phyloP scores from a whole-genome alignment of 768 basidiomycete species.

The Lactifluus subvellereus region DNA sequence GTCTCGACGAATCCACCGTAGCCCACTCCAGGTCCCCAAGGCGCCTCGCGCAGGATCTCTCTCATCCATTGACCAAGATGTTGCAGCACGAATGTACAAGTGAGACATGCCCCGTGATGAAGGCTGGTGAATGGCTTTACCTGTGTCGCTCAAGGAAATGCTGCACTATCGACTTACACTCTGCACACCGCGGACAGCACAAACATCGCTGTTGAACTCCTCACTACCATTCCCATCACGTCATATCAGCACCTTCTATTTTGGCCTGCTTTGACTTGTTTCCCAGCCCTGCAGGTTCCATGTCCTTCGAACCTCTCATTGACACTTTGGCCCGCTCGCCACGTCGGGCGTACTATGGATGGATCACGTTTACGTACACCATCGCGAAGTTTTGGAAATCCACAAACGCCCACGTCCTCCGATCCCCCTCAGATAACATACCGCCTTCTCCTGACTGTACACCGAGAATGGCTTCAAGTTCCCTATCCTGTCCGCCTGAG shows the following conservation, averaged over 20 bases:
- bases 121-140: slow-evolving; percentile 98
- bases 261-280: slow-evolving; percentile 6
- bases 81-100: slow-evolving; percentile 86
- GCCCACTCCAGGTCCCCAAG: slow-evolving; percentile 34
- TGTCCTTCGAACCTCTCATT: slow-evolving; percentile 71
- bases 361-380: slow-evolving; percentile 93
- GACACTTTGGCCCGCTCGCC: slow-evolving; percentile 90
- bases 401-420: too few relatives aligned
- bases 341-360: slow-evolving; percentile 77
- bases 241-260: slow-evolving; percentile 14
- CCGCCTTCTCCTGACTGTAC: too few relatives aligned
- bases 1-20: not conserved
- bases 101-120: slow-evolving; percentile 91
- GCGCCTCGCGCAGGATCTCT: slow-evolving; percentile 82
- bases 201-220: slow-evolving; percentile 82
- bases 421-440: too few relatives aligned
- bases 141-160: slow-evolving; percentile 92
- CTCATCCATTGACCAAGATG: slow-evolving; percentile 77
- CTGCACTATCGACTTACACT: slow-evolving; percentile 93
- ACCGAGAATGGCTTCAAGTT: too few relatives aligned
- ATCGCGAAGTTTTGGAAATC: slow-evolving; percentile 77
- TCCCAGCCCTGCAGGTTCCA: slow-evolving; percentile 52
- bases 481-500: too few relatives aligned
- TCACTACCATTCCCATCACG: slow-evolving; percentile 84
- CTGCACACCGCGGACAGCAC: slow-evolving; percentile 90